Evolutionary conservation across 78 protist genomes (phyloP), one percentile per base, ranked within the genome.

Genomic region (Diacronema lutheri): DNA sequence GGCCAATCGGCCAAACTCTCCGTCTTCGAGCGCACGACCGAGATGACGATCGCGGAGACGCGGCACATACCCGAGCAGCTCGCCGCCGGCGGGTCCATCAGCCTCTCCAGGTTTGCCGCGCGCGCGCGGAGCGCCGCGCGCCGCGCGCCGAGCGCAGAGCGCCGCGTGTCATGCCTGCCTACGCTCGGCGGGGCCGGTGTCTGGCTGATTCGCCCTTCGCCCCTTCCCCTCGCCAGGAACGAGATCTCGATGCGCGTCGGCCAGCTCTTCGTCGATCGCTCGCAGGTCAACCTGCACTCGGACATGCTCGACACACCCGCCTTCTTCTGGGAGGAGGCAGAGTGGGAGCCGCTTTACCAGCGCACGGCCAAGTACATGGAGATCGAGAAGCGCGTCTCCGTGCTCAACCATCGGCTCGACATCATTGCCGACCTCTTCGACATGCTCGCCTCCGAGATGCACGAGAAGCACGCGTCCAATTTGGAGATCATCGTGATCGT

Each of bases 331-430:
- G 57, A 35, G 16, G 26, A 46, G 44, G 38, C 11, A 41, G 62
- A 50, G 44, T 50, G 29, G 65, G 68, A 31, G 21, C 29, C 38
- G 9, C 20, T 50, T 13, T 74, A 74, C 41, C 3, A 12, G 41
- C 14, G 25, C 25, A 26, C 46, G 33, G 6, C 44, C 37, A 35
- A 41, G 41, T 74, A 72, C 35, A 58, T 46, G 29, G 55, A 74
- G 64, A 23, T 74, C 31, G 81, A 74, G 44, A 23, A 26, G 38
- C 81, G 81, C 38, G 41, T 50, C 29, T n/a, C n/a, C 20, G 81
- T 74, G 57, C 60, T 74, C n/a, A 74, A 74, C 50, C 56, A 50
- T 29, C 81, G 81, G 14, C 81, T 74, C 46, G 81, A 74, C 81
- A 11, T 74, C 12, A 31, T 74, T 44, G 16, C 21, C 35, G 64